Evolutionary conservation across 129 eudicot species (phyloP).

Genomic region (Flaveria ramosissima): DNA sequence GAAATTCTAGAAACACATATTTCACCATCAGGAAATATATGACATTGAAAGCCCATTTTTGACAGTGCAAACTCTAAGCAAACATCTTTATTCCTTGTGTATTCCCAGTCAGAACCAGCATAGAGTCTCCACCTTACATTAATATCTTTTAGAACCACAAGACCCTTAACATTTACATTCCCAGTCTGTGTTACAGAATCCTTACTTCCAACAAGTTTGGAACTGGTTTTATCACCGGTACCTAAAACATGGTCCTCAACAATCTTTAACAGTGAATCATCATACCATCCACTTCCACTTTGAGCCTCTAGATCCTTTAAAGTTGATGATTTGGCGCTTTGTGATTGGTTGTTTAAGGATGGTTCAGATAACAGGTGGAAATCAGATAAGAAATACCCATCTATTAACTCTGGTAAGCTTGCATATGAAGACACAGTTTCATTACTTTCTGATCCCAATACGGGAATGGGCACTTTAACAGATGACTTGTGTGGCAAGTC

Average conservation of each 20-base stretch:
- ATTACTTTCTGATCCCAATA: constrained; percentile 33
- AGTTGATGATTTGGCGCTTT: constrained; percentile 35
- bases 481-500: constrained; percentile 27
- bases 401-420: constrained; percentile 57
- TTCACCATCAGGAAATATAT: constrained; percentile 66
- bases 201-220: constrained; percentile 28
- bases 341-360: constrained; percentile 35
- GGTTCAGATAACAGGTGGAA: constrained; percentile 52
- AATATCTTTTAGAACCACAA: constrained; percentile 61
- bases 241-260: constrained; percentile 69
- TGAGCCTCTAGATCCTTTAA: constrained; percentile 34
- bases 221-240: constrained; percentile 22
- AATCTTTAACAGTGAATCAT: constrained; percentile 47
- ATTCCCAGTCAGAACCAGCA: constrained; percentile 82
- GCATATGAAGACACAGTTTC: constrained; percentile 36
- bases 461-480: constrained; percentile 28
- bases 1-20: constrained; percentile 55
- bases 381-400: constrained; percentile 74
- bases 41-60: constrained; percentile 52
- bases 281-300: constrained; percentile 77
- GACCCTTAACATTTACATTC: constrained; percentile 56
- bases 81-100: constrained; percentile 53
- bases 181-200: constrained; percentile 28
- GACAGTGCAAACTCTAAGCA: constrained; percentile 65
- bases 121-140: constrained; percentile 72